Evolutionary conservation across 1,284 basidiomycete species (phyloP).

Genomic region (Gymnopus androsaceus): DNA sequence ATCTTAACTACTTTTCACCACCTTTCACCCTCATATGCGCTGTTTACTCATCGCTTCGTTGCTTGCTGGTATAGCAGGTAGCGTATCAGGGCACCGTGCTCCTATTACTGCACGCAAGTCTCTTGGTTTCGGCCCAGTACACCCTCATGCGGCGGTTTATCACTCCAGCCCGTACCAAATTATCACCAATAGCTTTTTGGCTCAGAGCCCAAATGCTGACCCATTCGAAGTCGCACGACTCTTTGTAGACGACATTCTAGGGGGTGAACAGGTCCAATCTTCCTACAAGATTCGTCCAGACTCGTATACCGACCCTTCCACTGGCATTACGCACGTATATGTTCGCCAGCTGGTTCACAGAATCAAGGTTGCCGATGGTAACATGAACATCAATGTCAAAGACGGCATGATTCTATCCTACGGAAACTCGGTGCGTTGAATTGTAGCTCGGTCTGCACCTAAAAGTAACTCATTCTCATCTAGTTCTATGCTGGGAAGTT

Average conservation of each 20-base stretch:
- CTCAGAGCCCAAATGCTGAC: slow-evolving; percentile 39
- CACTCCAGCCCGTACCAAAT: slow-evolving; percentile 51
- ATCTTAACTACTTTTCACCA: neutral
- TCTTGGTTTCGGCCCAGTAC: slow-evolving; percentile 76
- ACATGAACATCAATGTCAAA: slow-evolving; percentile 89
- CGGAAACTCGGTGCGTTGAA: slow-evolving; percentile 71
- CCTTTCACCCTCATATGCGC: slow-evolving; percentile 11
- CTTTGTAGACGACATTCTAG: slow-evolving; percentile 57
- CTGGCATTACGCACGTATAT: slow-evolving; percentile 85
- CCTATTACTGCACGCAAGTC: slow-evolving; percentile 58
- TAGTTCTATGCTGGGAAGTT: slow-evolving; percentile 68
- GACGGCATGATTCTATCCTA: slow-evolving; percentile 79
- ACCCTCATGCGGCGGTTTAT: slow-evolving; percentile 74
- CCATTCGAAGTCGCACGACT: slow-evolving; percentile 61
- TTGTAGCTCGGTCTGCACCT: slow-evolving; percentile 11
- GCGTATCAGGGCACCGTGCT: slow-evolving; percentile 13
- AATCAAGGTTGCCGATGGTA: slow-evolving; percentile 84
- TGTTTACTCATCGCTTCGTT: slow-evolving; percentile 21
- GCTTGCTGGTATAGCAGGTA: slow-evolving; percentile 16
- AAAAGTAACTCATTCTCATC: slow-evolving; percentile 10
- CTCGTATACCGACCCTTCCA: slow-evolving; percentile 84
- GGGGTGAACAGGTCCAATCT: slow-evolving; percentile 38
- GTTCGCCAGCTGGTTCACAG: slow-evolving; percentile 81
- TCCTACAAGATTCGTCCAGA: slow-evolving; percentile 69
- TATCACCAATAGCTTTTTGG: slow-evolving; percentile 42